Evolutionary conservation across 805 yeast genomes (phyloP), one percentile per base, ranked within the genome.

Genomic region (Metschnikowia aberdeeniae): DNA sequence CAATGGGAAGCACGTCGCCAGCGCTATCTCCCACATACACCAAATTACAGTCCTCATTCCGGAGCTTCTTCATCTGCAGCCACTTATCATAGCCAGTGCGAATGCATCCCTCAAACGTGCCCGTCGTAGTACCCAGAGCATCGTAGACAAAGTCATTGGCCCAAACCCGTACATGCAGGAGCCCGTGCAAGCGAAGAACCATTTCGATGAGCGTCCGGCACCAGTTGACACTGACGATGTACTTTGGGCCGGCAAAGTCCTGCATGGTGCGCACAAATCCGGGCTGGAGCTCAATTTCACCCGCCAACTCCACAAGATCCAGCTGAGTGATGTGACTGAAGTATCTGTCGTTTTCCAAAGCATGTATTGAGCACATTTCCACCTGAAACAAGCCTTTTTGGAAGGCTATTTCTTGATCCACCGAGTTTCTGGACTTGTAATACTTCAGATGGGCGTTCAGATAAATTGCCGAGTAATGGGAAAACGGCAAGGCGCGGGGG

Each of bases 191-290:
- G 2, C 36, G 13, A 14, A 68, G 52, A 4, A 66, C 61, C 37
- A 64, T 63, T 26, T 60, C 56, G 37, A 82, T 81, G 14, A 81
- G 62, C 10, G 63, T 17, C 1, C 71, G 66, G 6, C 84, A 76
- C 88, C 88, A 82, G 58, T 81, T 81, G 38, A 81, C 78, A 52
- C 86, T 81, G 28, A 82, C 52, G 1, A 82, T 65, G 7, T 63
- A 59, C 1, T 77, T 59, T 0, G 78, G 77, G 3, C 71, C 56
- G 1, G 54, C 29, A 38, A 44, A 31, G 6, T 14, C 20, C 17
- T 43, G 29, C 54, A 68, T 46, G 51, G 75, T 67, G 13, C 61
- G 59, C 36, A 58, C 43, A 53, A 76, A 73, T 0, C 77, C 79
- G 0, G 60, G 61, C 20, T 68, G 66, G 8, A 77, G 53, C 14